Conservation (phyloP, 495 filamentous ascomycete genomes). For the Barbatosphaeria neglecta region DNA sequence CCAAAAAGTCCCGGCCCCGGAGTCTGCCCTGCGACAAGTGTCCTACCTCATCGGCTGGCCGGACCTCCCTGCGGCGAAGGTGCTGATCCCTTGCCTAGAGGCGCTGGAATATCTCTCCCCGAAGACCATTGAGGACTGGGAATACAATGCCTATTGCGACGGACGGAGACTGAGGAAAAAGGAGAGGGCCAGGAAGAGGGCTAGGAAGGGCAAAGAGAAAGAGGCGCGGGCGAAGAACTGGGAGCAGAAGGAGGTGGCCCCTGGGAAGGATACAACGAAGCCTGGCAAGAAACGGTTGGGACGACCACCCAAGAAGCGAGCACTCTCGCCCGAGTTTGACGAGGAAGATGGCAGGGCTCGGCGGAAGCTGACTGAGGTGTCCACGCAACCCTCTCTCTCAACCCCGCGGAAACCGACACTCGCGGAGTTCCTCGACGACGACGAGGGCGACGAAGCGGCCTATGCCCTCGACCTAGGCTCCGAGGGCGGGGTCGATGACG, state of each 20-base stretch:
- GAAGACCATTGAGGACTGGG: constrained; percentile 31
- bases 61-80: constrained; percentile 25
- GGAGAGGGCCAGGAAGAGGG: background rate
- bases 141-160: constrained; percentile 18
- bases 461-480: constrained; percentile 1
- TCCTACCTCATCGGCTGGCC: constrained; percentile 33
- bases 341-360: constrained; percentile 4
- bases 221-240: too few relatives aligned
- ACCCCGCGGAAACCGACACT: constrained; percentile 18
- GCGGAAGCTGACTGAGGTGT: constrained; percentile 9
- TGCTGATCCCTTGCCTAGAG: constrained; percentile 23
- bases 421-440: constrained; percentile 2
- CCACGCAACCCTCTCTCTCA: constrained; percentile 18
- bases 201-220: background rate
- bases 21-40: constrained; percentile 15
- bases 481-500: constrained; percentile 10
- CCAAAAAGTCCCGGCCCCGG: constrained; percentile 28
- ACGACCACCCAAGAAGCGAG: background rate
- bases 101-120: constrained; percentile 35
- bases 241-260: too few relatives aligned
- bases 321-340: background rate
- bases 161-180: constrained; percentile 15
- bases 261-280: too few relatives aligned
- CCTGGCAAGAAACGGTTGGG: background rate
- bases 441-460: constrained; percentile 2